phyloP scores from a whole-genome alignment of 345 rosid species.

The Aquilaria sinensis region DNA sequence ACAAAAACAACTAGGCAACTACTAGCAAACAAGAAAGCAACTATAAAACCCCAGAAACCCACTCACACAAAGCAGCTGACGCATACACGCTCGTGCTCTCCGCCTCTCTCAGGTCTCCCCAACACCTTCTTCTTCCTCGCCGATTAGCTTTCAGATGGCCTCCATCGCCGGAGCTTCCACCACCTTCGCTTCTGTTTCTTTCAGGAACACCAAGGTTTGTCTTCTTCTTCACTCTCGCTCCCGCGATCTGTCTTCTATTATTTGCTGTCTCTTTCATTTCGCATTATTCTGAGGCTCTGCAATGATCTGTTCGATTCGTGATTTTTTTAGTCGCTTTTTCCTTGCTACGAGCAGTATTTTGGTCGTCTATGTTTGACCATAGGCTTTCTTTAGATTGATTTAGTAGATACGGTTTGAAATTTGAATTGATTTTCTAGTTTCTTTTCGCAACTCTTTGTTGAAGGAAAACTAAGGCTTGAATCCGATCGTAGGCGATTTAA shows the following conservation, averaged over 20 bases:
- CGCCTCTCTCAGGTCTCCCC: conserved; percentile 19
- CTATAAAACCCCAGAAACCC: conserved; percentile 11
- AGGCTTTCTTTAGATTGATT: neutral
- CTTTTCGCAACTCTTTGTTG: no score
- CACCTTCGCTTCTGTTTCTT: conserved; percentile 19
- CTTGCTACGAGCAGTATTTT: neutral
- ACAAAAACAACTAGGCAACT: neutral
- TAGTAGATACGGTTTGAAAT: no score
- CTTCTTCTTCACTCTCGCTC: conserved; percentile 1
- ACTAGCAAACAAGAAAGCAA: neutral
- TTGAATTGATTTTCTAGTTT: no score
- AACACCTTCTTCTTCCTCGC: neutral
- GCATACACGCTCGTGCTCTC: conserved; percentile 18
- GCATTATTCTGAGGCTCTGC: neutral
- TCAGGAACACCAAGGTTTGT: conserved; percentile 21
- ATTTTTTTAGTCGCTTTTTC: neutral
- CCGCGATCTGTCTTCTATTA: neutral
- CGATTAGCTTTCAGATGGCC: conserved; percentile 27
- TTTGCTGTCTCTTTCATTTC: neutral
- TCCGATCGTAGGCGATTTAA: no score
- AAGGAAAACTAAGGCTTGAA: no score
- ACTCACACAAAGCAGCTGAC: neutral
- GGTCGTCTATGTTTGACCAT: neutral
- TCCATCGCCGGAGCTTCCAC: conserved; percentile 24
- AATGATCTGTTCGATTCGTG: neutral